Evolutionary conservation across 306 rosid species (phyloP).

Genomic region (Inga oerstediana): DNA sequence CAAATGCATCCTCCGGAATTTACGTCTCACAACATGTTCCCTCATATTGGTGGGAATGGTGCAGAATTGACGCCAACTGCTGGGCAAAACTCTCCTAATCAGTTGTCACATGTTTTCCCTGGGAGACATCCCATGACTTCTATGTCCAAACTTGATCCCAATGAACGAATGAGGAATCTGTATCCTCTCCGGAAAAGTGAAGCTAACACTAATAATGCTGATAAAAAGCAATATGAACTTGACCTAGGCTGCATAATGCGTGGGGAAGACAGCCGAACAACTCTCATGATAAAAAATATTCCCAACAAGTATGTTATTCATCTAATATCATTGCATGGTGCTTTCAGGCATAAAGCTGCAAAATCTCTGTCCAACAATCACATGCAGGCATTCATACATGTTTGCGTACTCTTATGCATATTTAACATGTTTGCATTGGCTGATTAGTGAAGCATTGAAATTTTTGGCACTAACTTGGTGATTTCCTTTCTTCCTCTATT

Average conservation of each 20-base stretch:
- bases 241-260: conserved; percentile 59
- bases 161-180: conserved; percentile 57
- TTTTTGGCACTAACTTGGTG: not conserved
- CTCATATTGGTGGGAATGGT: conserved; percentile 62
- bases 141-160: conserved; percentile 59
- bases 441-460: conserved; percentile 12
- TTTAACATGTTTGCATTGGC: conserved; percentile 17
- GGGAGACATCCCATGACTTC: conserved; percentile 57
- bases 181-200: conserved; percentile 68
- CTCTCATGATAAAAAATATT: conserved; percentile 77
- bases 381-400: not conserved
- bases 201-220: conserved; percentile 53
- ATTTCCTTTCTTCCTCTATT: conserved; percentile 5
- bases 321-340: not conserved
- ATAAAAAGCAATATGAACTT: conserved; percentile 69
- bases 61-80: conserved; percentile 47
- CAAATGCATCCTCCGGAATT: conserved; percentile 61
- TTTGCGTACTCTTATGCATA: conserved; percentile 13
- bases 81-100: conserved; percentile 58
- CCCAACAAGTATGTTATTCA: conserved; percentile 66
- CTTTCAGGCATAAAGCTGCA: not conserved
- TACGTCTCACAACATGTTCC: conserved; percentile 51
- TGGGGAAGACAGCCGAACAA: conserved; percentile 71
- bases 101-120: conserved; percentile 53
- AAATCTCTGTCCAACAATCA: not conserved